phyloP scores from a whole-genome alignment of 2,329 filamentous ascomycete genomes.

The Clonostachys sp. region DNA sequence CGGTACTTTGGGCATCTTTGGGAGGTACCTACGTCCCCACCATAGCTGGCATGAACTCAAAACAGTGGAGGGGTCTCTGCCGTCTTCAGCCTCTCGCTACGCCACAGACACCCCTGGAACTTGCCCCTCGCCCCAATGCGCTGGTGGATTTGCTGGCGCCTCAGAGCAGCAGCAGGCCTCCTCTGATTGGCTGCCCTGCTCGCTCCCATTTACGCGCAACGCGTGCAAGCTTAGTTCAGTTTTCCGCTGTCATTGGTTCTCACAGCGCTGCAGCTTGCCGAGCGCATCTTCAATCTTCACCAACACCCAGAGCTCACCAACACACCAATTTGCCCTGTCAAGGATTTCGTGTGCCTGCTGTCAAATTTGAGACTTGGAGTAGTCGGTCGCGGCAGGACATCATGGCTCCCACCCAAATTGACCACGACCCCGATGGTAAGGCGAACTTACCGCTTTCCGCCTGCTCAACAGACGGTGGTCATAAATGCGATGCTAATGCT shows the following conservation, averaged over 20 bases:
- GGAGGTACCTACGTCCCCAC: too few species aligned
- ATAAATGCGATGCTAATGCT: neutral
- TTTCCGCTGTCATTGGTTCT: neutral
- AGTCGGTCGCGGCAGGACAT: neutral
- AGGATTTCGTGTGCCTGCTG: neutral
- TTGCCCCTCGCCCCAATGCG: too few species aligned
- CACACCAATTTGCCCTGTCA: neutral
- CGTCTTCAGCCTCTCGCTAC: too few species aligned
- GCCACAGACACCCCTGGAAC: too few species aligned
- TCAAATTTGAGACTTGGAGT: neutral
- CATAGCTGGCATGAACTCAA: too few species aligned
- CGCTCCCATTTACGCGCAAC: slow-evolving; percentile 5
- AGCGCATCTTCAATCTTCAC: neutral
- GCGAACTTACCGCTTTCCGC: neutral
- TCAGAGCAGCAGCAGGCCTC: neutral
- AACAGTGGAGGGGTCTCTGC: too few species aligned
- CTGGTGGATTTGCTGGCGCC: too few species aligned
- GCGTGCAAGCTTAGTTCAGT: slow-evolving; percentile 2
- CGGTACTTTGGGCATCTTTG: too few species aligned
- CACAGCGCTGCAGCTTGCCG: too few species aligned
- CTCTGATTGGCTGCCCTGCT: neutral
- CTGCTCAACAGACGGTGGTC: neutral
- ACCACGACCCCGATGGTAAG: slow-evolving; percentile 29
- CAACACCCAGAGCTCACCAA: neutral
- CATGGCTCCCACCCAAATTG: slow-evolving; percentile 29